Evolutionary conservation across 2,329 filamentous ascomycete genomes (phyloP).

Genomic region (Penicillium griseofulvum): DNA sequence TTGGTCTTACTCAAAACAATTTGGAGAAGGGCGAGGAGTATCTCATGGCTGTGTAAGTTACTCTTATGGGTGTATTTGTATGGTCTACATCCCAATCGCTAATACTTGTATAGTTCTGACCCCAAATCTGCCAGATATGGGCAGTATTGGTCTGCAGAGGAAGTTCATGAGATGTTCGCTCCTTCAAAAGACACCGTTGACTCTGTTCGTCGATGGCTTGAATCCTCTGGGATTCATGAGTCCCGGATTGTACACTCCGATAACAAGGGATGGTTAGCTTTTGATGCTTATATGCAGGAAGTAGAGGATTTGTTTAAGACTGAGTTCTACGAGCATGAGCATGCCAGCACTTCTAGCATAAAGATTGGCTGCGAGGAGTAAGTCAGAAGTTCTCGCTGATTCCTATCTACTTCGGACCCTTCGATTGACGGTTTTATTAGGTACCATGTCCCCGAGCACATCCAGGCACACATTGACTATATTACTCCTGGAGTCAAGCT

Average conservation of each 20-base stretch:
- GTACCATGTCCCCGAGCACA: conserved; percentile 51
- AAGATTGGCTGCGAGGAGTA: conserved; percentile 40
- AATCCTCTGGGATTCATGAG: conserved; percentile 50
- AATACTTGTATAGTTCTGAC: conserved; percentile 32
- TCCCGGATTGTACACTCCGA: conserved; percentile 51
- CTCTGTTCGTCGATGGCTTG: conserved; percentile 55
- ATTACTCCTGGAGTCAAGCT: conserved; percentile 57
- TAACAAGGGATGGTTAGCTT: conserved; percentile 54
- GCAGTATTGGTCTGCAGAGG: conserved; percentile 43
- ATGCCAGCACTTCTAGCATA: conserved; percentile 31
- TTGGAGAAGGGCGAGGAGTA: conserved; percentile 45
- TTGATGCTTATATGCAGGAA: conserved; percentile 55
- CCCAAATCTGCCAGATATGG: conserved; percentile 45
- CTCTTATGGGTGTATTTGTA: background rate
- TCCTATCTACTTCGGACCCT: background rate
- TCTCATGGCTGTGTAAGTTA: conserved; percentile 43
- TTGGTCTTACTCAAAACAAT: conserved; percentile 48
- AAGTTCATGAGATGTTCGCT: conserved; percentile 46
- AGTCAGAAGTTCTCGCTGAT: conserved; percentile 23
- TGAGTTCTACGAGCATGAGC: conserved; percentile 53
- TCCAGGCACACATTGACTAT: conserved; percentile 55
- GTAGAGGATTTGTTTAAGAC: conserved; percentile 54
- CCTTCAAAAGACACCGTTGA: conserved; percentile 47
- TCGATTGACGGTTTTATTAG: conserved; percentile 8
- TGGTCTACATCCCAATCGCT: background rate